Conservation (phyloP, 768 basidiomycete genomes). For the Tylopilus intermedius region DNA sequence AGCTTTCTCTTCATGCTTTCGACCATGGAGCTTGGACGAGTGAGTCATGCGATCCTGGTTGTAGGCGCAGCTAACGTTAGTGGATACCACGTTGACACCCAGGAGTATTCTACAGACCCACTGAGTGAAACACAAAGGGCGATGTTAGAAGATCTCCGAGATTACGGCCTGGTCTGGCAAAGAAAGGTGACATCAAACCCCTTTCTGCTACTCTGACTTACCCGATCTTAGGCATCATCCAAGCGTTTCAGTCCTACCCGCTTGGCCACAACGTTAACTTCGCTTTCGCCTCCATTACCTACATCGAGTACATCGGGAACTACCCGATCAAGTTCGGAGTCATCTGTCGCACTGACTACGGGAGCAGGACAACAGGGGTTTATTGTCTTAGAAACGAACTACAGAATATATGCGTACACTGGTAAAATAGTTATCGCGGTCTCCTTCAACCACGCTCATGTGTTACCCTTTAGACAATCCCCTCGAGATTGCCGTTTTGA, state of each 20-base stretch:
- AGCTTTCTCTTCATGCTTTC: constrained; percentile 96
- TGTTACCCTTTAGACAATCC: constrained; percentile 68
- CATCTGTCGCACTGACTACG: constrained; percentile 36
- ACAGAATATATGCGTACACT: constrained; percentile 96
- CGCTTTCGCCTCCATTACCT: constrained; percentile 77
- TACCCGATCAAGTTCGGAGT: constrained; percentile 10
- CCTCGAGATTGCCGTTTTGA: constrained; percentile 91
- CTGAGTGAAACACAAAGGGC: constrained; percentile 73
- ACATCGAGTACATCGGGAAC: constrained; percentile 37
- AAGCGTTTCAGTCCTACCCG: constrained; percentile 91
- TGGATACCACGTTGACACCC: neutral
- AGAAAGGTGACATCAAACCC: constrained; percentile 50
- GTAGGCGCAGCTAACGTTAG: neutral
- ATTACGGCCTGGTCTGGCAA: constrained; percentile 93
- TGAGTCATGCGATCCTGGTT: constrained; percentile 32
- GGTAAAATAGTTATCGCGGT: constrained; percentile 41
- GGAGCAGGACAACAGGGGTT: constrained; percentile 76
- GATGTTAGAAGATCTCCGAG: constrained; percentile 89
- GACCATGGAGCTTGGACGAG: constrained; percentile 90
- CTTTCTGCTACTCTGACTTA: constrained; percentile 12
- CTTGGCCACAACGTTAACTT: constrained; percentile 89
- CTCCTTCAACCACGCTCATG: constrained; percentile 11
- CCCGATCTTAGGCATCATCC: constrained; percentile 50
- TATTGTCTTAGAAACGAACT: constrained; percentile 96
- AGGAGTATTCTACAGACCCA: constrained; percentile 88